Base-by-base conservation (phyloP, 1,139 yeast species). In the Scheffersomyces illinoinensis region DNA sequence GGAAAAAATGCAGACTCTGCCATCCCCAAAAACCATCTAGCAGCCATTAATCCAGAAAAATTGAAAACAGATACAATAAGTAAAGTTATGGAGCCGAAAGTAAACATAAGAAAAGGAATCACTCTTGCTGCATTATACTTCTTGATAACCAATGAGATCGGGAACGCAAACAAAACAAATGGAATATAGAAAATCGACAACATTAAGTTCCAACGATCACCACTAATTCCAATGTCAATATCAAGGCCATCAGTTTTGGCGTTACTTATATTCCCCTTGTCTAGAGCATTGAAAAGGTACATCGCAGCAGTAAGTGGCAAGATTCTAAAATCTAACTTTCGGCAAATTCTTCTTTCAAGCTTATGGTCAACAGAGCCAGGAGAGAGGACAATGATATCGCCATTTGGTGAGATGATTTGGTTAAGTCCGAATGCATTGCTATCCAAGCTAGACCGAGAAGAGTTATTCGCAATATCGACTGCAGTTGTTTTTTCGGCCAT, bases 311-410 rank as follows among this genome's bases (percentile, higher is more conserved):
- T 67, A 21, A 73, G 61, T 3, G 76, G 76, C 26, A 73, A 61
- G 18, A 78, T 76, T 56, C 75, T 67, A 10, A 71, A 57, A 60
- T 78, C 82, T 43, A 78, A 65, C 61, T 77, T 77, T 50, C 76
- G 64, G 46, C 74, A 68, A 19, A 76, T 67, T 21, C 65, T 63
- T 54, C 71, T 68, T 60, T 73, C 75, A 43, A 72, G 62, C 5
- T 50, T 54, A 12, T 63, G 61, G 54, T 72, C 68, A 19, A 61
- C 57, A 24, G 59, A 58, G n/a, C 56, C 57, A n/a, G 61, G 59
- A 46, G 53, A 56, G 46, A 64, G 52, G 19, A 53, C 50, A n/a
- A 58, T 54, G 14, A 56, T 48, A 23, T 50, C 54, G n/a, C 62
- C 62, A 43, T 66, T 61, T 47, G 63, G 62, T 5, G 71, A 64